Evolutionary conservation across 2,329 filamentous ascomycete species (phyloP).

Genomic region (Trichoderma brevicompactum): DNA sequence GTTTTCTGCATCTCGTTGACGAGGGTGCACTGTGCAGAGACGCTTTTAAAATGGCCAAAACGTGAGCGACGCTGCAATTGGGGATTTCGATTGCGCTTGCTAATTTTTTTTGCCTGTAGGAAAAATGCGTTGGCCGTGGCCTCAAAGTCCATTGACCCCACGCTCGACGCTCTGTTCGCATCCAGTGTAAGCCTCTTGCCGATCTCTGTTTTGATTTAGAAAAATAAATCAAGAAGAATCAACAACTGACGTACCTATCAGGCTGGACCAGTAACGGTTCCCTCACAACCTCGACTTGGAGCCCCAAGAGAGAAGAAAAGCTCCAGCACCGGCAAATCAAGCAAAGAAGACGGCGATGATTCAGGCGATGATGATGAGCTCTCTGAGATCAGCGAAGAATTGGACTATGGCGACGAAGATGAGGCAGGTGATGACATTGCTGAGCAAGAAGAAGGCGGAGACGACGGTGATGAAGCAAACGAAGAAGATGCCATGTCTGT

Average conservation of each 20-base stretch:
- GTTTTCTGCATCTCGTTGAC: not conserved
- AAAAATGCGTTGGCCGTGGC: constrained; percentile 49
- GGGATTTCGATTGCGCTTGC: constrained; percentile 13
- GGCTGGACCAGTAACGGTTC: constrained; percentile 57
- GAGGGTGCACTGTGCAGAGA: not conserved
- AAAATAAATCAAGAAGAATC: not conserved
- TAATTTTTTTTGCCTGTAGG: constrained; percentile 37
- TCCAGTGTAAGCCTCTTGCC: constrained; percentile 64
- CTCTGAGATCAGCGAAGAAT: constrained; percentile 42
- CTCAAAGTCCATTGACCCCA: constrained; percentile 67
- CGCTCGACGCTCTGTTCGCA: constrained; percentile 71
- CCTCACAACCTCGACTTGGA: constrained; percentile 52
- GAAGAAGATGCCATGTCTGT: constrained; percentile 31
- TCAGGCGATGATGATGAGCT: constrained; percentile 42
- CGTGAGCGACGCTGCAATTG: constrained; percentile 31
- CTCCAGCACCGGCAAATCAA: constrained; percentile 32
- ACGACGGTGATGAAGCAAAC: constrained; percentile 37
- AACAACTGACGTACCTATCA: constrained; percentile 37
- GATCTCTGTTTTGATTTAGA: not conserved
- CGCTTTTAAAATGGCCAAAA: constrained; percentile 33
- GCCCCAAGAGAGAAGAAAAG: constrained; percentile 41
- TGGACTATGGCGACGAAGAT: constrained; percentile 41
- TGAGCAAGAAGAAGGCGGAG: constrained; percentile 34
- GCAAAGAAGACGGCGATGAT: constrained; percentile 40
- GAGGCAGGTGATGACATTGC: constrained; percentile 36